Evolutionary conservation across 2,329 filamentous ascomycete species (phyloP).

Genomic region (Cytospora schulzeri): DNA sequence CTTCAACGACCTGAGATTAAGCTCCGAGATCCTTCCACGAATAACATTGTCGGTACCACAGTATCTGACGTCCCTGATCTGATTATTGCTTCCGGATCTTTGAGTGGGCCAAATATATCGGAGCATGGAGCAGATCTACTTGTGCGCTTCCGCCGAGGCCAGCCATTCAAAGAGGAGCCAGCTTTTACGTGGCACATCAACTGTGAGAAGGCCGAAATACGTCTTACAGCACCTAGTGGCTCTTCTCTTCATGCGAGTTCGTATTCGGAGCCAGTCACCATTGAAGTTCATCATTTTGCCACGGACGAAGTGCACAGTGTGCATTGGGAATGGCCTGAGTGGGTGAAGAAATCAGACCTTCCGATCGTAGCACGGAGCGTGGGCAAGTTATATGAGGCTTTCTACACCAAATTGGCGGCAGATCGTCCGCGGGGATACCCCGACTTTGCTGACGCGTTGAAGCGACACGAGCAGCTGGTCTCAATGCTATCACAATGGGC

Average conservation of each 20-base stretch:
- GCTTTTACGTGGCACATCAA: conserved; percentile 50
- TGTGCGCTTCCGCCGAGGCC: conserved; percentile 47
- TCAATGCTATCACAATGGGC: conserved; percentile 14
- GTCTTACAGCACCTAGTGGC: conserved; percentile 38
- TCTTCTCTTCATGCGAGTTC: conserved; percentile 36
- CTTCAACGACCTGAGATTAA: conserved; percentile 46
- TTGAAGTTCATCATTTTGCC: conserved; percentile 54
- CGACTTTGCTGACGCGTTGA: conserved; percentile 16
- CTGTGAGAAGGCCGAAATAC: conserved; percentile 50
- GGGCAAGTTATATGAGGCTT: conserved; percentile 59
- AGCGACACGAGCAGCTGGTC: conserved; percentile 23
- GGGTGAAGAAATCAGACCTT: conserved; percentile 46
- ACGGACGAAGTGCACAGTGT: conserved; percentile 47
- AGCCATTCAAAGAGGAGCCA: conserved; percentile 47
- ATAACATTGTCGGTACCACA: conserved; percentile 38
- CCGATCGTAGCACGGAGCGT: conserved; percentile 50
- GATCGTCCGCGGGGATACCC: conserved; percentile 17
- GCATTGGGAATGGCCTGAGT: conserved; percentile 48
- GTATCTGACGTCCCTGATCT: conserved; percentile 35
- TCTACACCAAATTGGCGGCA: conserved; percentile 30
- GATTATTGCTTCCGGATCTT: conserved; percentile 36
- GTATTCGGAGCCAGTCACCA: conserved; percentile 44
- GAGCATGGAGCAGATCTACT: conserved; percentile 41
- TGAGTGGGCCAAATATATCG: conserved; percentile 33
- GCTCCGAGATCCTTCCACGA: conserved; percentile 37